These are phyloP conservation scores for Sugiyamaella floridensis DNA, from an alignment of 805 yeast species.

Conservation along the genomic window DNA sequence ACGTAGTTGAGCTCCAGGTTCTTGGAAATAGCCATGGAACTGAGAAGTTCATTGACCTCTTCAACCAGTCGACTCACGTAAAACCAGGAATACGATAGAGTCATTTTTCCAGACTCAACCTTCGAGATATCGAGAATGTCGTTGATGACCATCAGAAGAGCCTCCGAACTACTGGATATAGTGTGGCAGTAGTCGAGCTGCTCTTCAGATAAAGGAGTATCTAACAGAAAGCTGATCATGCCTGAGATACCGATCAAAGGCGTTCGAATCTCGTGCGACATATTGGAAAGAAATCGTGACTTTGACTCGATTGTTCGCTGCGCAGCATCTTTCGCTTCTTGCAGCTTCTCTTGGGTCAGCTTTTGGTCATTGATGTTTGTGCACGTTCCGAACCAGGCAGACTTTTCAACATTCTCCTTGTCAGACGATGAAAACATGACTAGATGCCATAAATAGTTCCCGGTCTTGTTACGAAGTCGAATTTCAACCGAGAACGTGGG, in stretches of 20 bases:
- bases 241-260: slow-evolving; percentile 34
- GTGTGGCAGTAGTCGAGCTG: slow-evolving; percentile 33
- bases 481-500: slow-evolving; percentile 20
- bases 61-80: slow-evolving; percentile 28
- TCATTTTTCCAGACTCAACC: slow-evolving; percentile 34
- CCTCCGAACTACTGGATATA: slow-evolving; percentile 30
- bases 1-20: slow-evolving; percentile 28
- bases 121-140: slow-evolving; percentile 32
- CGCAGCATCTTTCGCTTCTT: slow-evolving; percentile 32
- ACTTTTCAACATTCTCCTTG: slow-evolving; percentile 6
- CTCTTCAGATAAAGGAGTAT: slow-evolving; percentile 28
- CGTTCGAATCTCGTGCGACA: slow-evolving; percentile 33
- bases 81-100: slow-evolving; percentile 26
- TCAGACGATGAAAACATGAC: slow-evolving; percentile 24
- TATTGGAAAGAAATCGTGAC: slow-evolving; percentile 31
- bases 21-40: slow-evolving; percentile 30
- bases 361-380: slow-evolving; percentile 32
- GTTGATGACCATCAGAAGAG: slow-evolving; percentile 30
- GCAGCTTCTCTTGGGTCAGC: slow-evolving; percentile 28
- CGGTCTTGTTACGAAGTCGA: slow-evolving; percentile 21
- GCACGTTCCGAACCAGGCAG: slow-evolving; percentile 30
- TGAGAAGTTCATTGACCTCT: slow-evolving; percentile 29
- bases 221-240: slow-evolving; percentile 31
- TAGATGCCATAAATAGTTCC: slow-evolving; percentile 29
- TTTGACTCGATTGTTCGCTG: slow-evolving; percentile 33